phyloP scores from a whole-genome alignment of 1,284 basidiomycete genomes.

The Gymnopus androsaceus region DNA sequence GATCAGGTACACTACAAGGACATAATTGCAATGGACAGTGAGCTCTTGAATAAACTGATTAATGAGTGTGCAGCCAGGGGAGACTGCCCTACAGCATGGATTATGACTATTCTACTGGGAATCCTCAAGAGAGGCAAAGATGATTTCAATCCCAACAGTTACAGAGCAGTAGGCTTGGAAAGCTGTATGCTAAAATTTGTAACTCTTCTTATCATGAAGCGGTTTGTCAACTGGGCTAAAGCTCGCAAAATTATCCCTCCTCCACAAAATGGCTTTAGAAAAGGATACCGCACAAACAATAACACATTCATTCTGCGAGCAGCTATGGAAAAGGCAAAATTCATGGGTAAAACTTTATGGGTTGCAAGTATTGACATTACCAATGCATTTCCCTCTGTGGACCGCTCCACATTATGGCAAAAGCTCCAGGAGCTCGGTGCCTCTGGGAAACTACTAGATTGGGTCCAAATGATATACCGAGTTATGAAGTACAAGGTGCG shows the following conservation, averaged over 20 bases:
- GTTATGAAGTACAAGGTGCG: not conserved
- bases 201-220: too few species aligned
- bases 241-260: constrained; percentile 16
- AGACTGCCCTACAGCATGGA: constrained; percentile 10
- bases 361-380: constrained; percentile 4
- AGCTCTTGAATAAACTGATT: not conserved
- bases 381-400: constrained; percentile 12
- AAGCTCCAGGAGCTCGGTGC: not conserved
- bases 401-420: not conserved
- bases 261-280: constrained; percentile 29
- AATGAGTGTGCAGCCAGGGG: constrained; percentile 1
- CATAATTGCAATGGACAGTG: constrained; percentile 10
- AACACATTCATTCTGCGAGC: constrained; percentile 26
- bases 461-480: not conserved
- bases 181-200: constrained; percentile 5
- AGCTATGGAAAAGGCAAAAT: constrained; percentile 4
- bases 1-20: constrained; percentile 9
- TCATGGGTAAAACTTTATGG: not conserved
- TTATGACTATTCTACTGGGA: constrained; percentile 2
- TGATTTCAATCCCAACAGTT: not conserved
- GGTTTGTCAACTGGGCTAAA: constrained; percentile 23
- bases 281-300: constrained; percentile 24
- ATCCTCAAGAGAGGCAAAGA: constrained; percentile 10
- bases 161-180: constrained; percentile 5
- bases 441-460: constrained; percentile 1